Evolutionary conservation across 2,329 filamentous ascomycete genomes (phyloP), one percentile per base, ranked within the genome.

Genomic region (Beauveria caledonica): DNA sequence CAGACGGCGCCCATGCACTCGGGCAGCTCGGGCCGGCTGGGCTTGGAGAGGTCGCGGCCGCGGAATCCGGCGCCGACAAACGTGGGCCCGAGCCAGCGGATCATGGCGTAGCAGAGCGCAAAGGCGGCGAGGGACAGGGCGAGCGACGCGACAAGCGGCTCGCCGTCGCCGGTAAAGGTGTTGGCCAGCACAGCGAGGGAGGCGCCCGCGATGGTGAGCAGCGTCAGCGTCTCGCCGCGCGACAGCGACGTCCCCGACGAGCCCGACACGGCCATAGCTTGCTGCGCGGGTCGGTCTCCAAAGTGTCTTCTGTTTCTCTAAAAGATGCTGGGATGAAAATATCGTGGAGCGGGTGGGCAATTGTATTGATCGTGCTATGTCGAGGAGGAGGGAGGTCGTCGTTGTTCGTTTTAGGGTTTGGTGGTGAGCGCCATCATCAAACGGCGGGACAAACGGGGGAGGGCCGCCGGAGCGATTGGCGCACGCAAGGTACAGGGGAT

Each of bases 1-100:
- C 90, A 95, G 27, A 99, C 84, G 61, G 91, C 90, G 33, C 94
- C 94, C 92, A 99, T 97, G 66, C 90, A 93, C 75, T 99, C 94
- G 23, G 94, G 94, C 68, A 97, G 88, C 73, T 94, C 90, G 62
- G 81, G 81, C 66, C 84, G 84, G 67, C 85, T 71, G 49, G 72
- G 66, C 72, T 80, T 99, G 70, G 88, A 87, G 80, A 97, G 81
- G 73, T 99, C 94, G 68, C 84, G 89, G 60, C 94, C 94, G 71
- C 92, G 94, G 70, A 97, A 83, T 17, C 93, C 94, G 42, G 90
- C 90, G 66, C 84, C 86, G 71, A 97, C 87, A 72, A 99, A 97
- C 1, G 89, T 87, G 60, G 90, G 86, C 1, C 93, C 93, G 6
- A 97, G 87, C 93, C 93, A 97, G 78, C 89, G 82, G 73, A 97